These are phyloP conservation scores for Kockiozyma suomiensis DNA, from an alignment of 805 yeast genomes.

Conservation along the genomic window DNA sequence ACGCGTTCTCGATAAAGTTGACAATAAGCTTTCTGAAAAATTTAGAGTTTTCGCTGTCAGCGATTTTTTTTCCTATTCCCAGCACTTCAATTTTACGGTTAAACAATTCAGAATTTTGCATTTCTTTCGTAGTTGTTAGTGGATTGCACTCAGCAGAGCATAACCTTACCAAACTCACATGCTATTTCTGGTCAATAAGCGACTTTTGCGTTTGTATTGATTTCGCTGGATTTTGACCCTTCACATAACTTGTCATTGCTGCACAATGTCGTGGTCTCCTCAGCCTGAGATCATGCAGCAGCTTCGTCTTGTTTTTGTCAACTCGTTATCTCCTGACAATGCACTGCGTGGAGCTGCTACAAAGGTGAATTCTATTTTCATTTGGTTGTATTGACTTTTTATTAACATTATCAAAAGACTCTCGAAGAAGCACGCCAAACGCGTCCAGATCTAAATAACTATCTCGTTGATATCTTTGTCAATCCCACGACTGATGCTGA, in stretches of 20 bases:
- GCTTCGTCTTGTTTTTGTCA: conserved; percentile 64
- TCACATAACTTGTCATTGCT: too few relatives aligned
- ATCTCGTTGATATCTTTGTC: conserved; percentile 70
- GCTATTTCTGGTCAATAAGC: too few relatives aligned
- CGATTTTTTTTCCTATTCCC: not conserved
- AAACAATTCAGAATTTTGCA: not conserved
- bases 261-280: conserved; percentile 60
- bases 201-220: too few relatives aligned
- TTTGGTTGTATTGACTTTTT: not conserved
- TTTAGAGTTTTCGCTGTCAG: not conserved
- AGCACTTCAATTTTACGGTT: not conserved
- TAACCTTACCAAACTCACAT: too few relatives aligned
- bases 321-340: conserved; percentile 67
- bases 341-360: conserved; percentile 66
- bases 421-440: conserved; percentile 61
- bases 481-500: conserved; percentile 50
- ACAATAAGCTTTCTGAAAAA: not conserved
- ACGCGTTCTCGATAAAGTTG: too few relatives aligned
- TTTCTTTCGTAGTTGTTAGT: too few relatives aligned
- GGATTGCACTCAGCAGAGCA: too few relatives aligned
- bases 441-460: conserved; percentile 80
- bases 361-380: conserved; percentile 40
- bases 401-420: conserved; percentile 45
- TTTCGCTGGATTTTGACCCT: too few relatives aligned
- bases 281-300: conserved; percentile 63